Evolutionary conservation across 1,284 basidiomycete genomes (phyloP).

Genomic region (Boletus putidus): DNA sequence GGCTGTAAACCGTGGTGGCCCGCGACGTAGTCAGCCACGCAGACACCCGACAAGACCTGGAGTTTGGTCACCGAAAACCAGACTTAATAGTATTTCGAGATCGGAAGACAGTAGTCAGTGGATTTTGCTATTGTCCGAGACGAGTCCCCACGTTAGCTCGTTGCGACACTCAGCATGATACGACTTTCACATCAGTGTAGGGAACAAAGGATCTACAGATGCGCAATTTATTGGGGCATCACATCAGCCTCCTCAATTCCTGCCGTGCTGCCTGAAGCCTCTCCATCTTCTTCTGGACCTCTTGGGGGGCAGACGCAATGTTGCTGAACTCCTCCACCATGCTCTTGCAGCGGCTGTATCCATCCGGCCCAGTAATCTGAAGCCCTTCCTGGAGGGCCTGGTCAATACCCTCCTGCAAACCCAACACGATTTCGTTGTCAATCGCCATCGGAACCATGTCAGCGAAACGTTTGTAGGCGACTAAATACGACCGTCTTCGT

Average conservation of each 20-base stretch:
- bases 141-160: no score
- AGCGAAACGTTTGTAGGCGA: conserved; percentile 38
- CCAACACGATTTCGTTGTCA: conserved; percentile 59
- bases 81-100: no score
- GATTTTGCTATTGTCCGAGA: no score
- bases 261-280: neutral
- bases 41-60: no score
- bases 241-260: neutral
- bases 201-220: no score
- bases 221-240: neutral
- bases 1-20: no score
- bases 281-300: neutral
- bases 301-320: neutral
- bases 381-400: conserved; percentile 46
- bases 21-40: no score
- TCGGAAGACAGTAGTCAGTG: no score
- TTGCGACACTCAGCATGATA: no score
- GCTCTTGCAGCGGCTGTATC: neutral
- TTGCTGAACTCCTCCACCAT: neutral
- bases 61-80: no score
- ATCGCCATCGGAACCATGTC: conserved; percentile 66
- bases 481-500: neutral
- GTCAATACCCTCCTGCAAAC: conserved; percentile 45
- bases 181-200: no score
- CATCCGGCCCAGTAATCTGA: neutral